Conservation (phyloP, 2,329 filamentous ascomycete genomes). For the Verticillium zaregamsianum region DNA sequence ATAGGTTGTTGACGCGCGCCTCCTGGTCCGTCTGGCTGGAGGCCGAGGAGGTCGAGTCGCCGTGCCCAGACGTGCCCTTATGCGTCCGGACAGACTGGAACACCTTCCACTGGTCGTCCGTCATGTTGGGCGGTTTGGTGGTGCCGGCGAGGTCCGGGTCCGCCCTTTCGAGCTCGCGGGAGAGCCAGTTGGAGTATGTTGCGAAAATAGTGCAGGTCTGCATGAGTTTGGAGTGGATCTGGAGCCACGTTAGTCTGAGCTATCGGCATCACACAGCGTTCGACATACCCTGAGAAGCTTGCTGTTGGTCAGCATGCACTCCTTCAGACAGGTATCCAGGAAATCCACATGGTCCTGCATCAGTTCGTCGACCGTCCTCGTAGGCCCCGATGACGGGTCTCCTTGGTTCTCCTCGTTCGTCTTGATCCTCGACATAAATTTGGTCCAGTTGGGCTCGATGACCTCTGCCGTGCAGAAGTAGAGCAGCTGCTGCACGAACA, state of each 20-base stretch:
- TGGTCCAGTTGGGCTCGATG: constrained; percentile 96
- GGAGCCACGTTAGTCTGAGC: neutral
- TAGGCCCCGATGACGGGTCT: constrained; percentile 27
- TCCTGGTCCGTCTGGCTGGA: constrained; percentile 32
- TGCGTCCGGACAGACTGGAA: constrained; percentile 47
- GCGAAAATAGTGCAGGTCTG: constrained; percentile 94
- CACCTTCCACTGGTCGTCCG: constrained; percentile 54
- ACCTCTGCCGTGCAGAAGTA: constrained; percentile 98
- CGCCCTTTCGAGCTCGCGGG: constrained; percentile 76
- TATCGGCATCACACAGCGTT: neutral
- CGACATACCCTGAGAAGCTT: constrained; percentile 77
- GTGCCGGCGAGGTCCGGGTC: constrained; percentile 70
- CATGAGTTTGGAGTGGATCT: constrained; percentile 98
- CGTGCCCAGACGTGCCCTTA: constrained; percentile 24
- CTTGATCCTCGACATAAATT: constrained; percentile 83
- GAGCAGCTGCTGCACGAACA: constrained; percentile 92
- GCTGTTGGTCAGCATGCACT: constrained; percentile 97
- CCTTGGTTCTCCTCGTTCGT: constrained; percentile 43
- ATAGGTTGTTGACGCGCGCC: constrained; percentile 66
- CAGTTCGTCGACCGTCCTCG: constrained; percentile 85
- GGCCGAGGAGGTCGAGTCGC: constrained; percentile 29
- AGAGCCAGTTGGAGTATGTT: constrained; percentile 81
- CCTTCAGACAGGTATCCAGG: constrained; percentile 93
- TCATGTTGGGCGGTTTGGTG: constrained; percentile 55
- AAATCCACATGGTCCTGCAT: constrained; percentile 99